A percentile compares a stretch with the other conserved stretches of the same genome.
Conservation (phyloP, 495 filamentous ascomycete species). For the Lasiosphaeria hispida region DNA sequence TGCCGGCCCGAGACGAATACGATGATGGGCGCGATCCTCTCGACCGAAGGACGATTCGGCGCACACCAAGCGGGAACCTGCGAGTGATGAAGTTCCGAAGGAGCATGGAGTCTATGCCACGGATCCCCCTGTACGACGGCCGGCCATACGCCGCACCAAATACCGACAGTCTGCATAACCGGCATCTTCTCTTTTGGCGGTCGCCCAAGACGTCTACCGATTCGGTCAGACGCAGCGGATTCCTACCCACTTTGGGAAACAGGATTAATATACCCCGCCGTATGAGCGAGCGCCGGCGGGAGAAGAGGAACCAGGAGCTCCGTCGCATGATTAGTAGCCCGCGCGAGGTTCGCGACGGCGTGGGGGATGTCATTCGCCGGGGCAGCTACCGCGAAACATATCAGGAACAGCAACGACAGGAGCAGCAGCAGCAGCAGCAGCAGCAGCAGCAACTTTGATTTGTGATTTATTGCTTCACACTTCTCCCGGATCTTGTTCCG, state of each 20-base stretch:
- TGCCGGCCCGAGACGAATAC: slow-evolving; percentile 41
- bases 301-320: slow-evolving; percentile 63
- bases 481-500: too few species aligned
- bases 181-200: slow-evolving; percentile 23
- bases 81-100: slow-evolving; percentile 48
- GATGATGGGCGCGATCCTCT: slow-evolving; percentile 38
- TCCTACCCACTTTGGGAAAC: slow-evolving; percentile 35
- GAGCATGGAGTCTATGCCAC: slow-evolving; percentile 38
- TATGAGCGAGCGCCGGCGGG: slow-evolving; percentile 59
- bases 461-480: background rate
- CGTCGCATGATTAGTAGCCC: slow-evolving; percentile 63
- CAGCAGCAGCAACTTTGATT: slow-evolving; percentile 1
- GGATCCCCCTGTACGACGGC: slow-evolving; percentile 17
- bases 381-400: slow-evolving; percentile 29
- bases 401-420: background rate
- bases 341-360: slow-evolving; percentile 47
- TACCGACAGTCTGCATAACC: slow-evolving; percentile 8
- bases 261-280: slow-evolving; percentile 51
- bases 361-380: slow-evolving; percentile 50
- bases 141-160: slow-evolving; percentile 36
- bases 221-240: slow-evolving; percentile 10
- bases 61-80: slow-evolving; percentile 48
- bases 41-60: slow-evolving; percentile 49
- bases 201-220: slow-evolving; percentile 9
- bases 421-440: slow-evolving; percentile 5